These are phyloP conservation scores for Annulohypoxylon stygium DNA, from an alignment of 495 filamentous ascomycete species.

Conservation along the genomic window DNA sequence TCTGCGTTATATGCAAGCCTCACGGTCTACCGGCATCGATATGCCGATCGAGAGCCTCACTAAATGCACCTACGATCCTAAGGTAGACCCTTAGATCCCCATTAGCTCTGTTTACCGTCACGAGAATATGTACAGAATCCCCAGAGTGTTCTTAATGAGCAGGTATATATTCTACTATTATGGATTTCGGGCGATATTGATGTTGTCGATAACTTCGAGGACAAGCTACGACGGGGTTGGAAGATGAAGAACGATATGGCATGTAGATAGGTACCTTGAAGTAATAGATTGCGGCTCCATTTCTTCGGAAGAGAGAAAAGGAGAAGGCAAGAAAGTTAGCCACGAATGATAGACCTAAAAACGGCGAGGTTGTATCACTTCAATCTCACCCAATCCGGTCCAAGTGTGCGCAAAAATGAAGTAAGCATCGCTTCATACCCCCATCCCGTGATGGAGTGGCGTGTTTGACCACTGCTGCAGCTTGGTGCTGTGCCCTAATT, in stretches of 20 bases:
- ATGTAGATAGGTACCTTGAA: neutral
- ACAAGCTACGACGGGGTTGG: neutral
- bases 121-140: neutral
- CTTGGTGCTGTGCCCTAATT: constrained; percentile 15
- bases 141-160: neutral
- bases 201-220: neutral
- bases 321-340: neutral
- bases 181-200: neutral
- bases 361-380: constrained; percentile 6
- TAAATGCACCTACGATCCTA: neutral
- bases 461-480: constrained; percentile 5
- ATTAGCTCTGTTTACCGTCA: too few species aligned
- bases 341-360: constrained; percentile 10
- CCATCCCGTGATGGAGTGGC: constrained; percentile 21
- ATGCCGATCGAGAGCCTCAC: constrained; percentile 1
- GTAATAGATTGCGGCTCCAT: constrained; percentile 1
- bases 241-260: neutral
- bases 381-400: constrained; percentile 10
- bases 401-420: neutral
- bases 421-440: constrained; percentile 18
- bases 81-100: neutral
- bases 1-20: constrained; percentile 35
- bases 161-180: neutral
- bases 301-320: neutral
- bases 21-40: constrained; percentile 34